Conservation (phyloP, 2,329 filamentous ascomycete species). For the Penicillium sp. region DNA sequence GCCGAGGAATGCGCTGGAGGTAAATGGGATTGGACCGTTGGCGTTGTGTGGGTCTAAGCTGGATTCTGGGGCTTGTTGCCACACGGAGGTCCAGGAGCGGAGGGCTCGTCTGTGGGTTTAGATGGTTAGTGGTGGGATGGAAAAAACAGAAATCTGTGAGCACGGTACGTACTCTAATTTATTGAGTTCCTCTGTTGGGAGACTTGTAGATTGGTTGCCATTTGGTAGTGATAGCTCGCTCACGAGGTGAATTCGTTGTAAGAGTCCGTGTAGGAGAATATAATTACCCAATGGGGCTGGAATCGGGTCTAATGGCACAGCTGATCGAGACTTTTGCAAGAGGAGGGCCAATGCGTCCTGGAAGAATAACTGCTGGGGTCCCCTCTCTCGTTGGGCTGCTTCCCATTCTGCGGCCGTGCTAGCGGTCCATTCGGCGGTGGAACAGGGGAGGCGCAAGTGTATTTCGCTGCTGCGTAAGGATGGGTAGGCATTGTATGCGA, state of each 20-base stretch:
- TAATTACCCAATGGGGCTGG: conserved; percentile 61
- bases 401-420: conserved; percentile 34
- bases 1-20: conserved; percentile 32
- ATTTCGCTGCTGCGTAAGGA: conserved; percentile 38
- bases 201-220: conserved; percentile 29
- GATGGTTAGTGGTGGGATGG: not conserved
- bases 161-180: conserved; percentile 30
- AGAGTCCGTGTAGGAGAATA: conserved; percentile 65
- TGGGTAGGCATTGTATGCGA: conserved; percentile 41
- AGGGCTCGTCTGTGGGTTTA: conserved; percentile 28
- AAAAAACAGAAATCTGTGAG: not conserved
- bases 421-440: conserved; percentile 38
- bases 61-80: conserved; percentile 37
- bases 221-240: conserved; percentile 34
- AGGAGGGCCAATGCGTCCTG: conserved; percentile 34
- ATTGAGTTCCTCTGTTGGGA: conserved; percentile 35
- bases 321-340: conserved; percentile 29
- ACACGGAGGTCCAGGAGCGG: conserved; percentile 35
- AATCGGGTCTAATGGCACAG: conserved; percentile 31
- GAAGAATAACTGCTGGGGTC: conserved; percentile 33
- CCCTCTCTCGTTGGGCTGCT: conserved; percentile 26
- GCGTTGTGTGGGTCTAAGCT: conserved; percentile 35
- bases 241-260: conserved; percentile 59
- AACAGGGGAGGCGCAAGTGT: conserved; percentile 38
- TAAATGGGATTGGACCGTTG: conserved; percentile 36